Evolutionary conservation across 176 grass and related monocot species (phyloP).

Genomic region (Echinochloa phyllopogon): DNA sequence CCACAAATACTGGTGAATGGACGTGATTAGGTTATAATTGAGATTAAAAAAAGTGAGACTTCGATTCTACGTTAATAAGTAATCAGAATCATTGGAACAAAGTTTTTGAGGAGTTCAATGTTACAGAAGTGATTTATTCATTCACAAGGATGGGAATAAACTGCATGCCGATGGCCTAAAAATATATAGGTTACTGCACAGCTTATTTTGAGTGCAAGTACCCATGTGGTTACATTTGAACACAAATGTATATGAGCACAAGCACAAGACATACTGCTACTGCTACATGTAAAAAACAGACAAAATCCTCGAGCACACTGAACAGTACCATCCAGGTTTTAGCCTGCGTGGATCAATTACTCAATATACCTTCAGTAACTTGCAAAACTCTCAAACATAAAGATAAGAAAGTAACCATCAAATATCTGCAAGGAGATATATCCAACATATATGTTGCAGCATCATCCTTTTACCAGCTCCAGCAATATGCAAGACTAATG

Average conservation of each 20-base stretch:
- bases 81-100: conserved; percentile 18
- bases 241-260: conserved; percentile 9
- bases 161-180: background rate
- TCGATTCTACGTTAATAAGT: conserved; percentile 18
- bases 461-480: conserved; percentile 7
- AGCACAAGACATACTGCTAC: background rate
- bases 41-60: background rate
- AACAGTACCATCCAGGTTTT: conserved; percentile 15
- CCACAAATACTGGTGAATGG: conserved; percentile 2
- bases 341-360: background rate
- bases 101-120: background rate
- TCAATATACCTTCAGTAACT: background rate
- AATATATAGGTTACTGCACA: background rate
- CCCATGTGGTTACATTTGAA: conserved; percentile 10
- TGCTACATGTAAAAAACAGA: conserved; percentile 7
- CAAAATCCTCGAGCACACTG: background rate
- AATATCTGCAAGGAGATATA: background rate
- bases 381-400: conserved; percentile 7
- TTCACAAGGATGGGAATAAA: background rate
- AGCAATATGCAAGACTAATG: conserved; percentile 6
- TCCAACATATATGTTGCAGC: conserved; percentile 5
- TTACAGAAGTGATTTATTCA: background rate
- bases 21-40: background rate
- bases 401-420: conserved; percentile 7
- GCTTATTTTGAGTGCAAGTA: background rate